Evolutionary conservation across 1,284 basidiomycete species (phyloP), one percentile per base, ranked within the genome.

Genomic region (Xerocomus amazonicus): DNA sequence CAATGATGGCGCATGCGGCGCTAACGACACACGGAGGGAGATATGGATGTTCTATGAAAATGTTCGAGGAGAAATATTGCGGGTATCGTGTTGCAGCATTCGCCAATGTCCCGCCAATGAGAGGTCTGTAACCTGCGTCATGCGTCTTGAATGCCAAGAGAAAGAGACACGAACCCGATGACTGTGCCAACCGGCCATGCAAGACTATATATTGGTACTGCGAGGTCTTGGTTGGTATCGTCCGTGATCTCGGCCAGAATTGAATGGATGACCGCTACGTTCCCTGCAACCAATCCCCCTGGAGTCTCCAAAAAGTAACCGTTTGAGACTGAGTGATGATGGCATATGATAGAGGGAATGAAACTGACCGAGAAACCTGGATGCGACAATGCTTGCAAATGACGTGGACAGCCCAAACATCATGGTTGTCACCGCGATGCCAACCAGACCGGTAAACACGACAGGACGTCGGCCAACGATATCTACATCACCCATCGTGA

Each of bases 211-310:
- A 64, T 53, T 0, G 84, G 78, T 58, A 81, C 81, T 6, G 80
- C 81, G 34, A 75, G 57, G 10, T 78, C 75, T 63, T 83, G 79
- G 54, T 87, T 85, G 6, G 78, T 78, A 0, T 76, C 65, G 58
- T 87, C 79, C 10, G 82, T 84, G 31, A 86, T 70, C 61, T 86
- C 58, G 75, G n/a, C 75, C 72, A 17, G 81, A 65, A 49, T 74
- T 3, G 79, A 56, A 16, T 56, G 50, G 32, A 81, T 70, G 9
- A 82, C 80, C 10, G 80, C 79, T 32, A 79, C 65, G 51, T 79
- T 83, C 37, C 81, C 83, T 29, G 78, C 80, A 47, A 79, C 76
- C 17, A 81, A 61, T 16, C 82, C 81, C 44, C 75, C 81, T 58
- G 26, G 55, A 43, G 66, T 73, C 9, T 9, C 9, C 9, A 6